Evolutionary conservation across 352 stramenopile genomes (phyloP), one percentile per base, ranked within the genome.

Genomic region (Phytophthora tubulina): DNA sequence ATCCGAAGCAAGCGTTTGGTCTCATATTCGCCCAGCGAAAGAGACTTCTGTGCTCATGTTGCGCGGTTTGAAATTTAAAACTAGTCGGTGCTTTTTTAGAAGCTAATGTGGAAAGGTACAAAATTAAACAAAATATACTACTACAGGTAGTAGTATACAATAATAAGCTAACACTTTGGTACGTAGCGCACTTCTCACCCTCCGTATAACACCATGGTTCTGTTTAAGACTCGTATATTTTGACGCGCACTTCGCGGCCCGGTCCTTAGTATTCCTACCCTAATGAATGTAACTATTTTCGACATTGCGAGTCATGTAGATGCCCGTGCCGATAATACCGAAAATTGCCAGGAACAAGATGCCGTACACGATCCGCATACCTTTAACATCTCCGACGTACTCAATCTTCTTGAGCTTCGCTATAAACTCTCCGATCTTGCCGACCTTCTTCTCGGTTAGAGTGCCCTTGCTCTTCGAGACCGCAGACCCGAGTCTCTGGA

Each of bases 261-360:
- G 3, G 13, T 42, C 9, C n/a, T 44, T n/a, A 33, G 14, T 63
- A n/a, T 41, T 51, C 36, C 15, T 35, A 46, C 3, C 14, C 35
- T 63, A 65, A 21, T 59, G 66, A 39, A 73, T 64, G 33, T 73
- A 73, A 56, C 57, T 62, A 54, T 44, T 59, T 33, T 44, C 31
- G 38, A 55, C 33, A 27, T 69, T 57, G n/a, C 21, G 46, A 33
- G 27, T 58, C 5, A 73, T 73, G 0, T 32, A 2, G 3, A 14
- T 14, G 15, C 21, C 66, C 10, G n/a, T 31, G 2, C 13, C 27
- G 35, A 39, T 1, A 50, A 73, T 73, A 13, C 39, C 41, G 44
- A 57, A 15, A 17, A 62, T 30, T 7, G 33, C 39, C 11, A 73
- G 33, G 17, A 59, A 46, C 21, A 69, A 36, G 36, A 73, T 52